Conservation (phyloP, 176 grass and related monocot genomes). For the Eragrostis curvula region DNA sequence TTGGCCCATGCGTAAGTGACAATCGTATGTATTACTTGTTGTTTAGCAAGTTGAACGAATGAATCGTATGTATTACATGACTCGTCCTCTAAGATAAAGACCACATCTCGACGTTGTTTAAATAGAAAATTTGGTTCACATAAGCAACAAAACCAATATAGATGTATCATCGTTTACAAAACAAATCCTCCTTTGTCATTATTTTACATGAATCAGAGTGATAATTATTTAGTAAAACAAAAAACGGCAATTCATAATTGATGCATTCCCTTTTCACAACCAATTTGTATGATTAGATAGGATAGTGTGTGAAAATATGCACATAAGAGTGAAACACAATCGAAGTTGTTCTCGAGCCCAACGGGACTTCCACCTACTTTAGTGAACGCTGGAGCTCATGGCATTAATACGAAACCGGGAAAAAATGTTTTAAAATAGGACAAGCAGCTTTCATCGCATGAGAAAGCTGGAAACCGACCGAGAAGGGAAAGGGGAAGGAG, state of each 20-base stretch:
- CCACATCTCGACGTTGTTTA: background rate
- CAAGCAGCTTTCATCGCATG: slow-evolving; percentile 36
- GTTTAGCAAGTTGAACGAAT: too few relatives aligned
- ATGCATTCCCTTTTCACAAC: too few relatives aligned
- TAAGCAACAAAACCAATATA: background rate
- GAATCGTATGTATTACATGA: too few relatives aligned
- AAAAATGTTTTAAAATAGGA: background rate
- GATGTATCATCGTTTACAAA: background rate
- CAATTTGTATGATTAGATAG: too few relatives aligned
- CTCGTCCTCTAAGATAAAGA: too few relatives aligned
- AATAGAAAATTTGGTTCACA: background rate
- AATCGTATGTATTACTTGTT: too few relatives aligned
- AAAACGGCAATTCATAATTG: too few relatives aligned
- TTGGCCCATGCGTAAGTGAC: background rate
- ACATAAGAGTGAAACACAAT: too few relatives aligned
- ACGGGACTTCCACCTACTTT: background rate
- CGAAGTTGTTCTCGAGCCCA: too few relatives aligned
- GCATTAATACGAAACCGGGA: background rate
- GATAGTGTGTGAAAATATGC: too few relatives aligned
- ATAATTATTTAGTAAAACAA: too few relatives aligned
- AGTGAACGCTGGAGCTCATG: background rate
- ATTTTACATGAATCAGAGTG: too few relatives aligned
- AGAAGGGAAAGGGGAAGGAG: slow-evolving; percentile 12
- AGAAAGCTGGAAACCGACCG: slow-evolving; percentile 18
- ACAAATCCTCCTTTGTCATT: background rate